Conservation (phyloP, 2,329 filamentous ascomycete genomes). For the Beauveria sp. region DNA sequence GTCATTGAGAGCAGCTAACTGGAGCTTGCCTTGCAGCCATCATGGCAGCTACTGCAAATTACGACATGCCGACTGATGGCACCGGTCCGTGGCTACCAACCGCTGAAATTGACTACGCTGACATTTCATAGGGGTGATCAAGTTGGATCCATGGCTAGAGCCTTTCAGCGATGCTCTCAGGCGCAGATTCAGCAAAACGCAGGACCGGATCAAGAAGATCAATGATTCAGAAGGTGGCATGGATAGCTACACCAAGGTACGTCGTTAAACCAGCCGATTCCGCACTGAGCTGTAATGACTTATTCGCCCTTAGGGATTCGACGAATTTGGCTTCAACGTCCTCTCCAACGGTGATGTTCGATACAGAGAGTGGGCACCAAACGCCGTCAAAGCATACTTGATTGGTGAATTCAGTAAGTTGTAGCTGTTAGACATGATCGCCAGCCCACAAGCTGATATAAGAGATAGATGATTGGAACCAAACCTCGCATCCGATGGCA, state of each 20-base stretch:
- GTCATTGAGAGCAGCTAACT: slow-evolving; percentile 6
- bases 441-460: not conserved
- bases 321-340: slow-evolving; percentile 80
- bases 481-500: slow-evolving; percentile 76
- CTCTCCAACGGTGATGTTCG: slow-evolving; percentile 73
- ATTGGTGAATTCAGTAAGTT: slow-evolving; percentile 87
- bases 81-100: slow-evolving; percentile 48
- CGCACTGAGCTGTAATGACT: slow-evolving; percentile 8
- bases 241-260: slow-evolving; percentile 80
- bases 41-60: slow-evolving; percentile 23
- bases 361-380: slow-evolving; percentile 96
- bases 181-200: slow-evolving; percentile 68
- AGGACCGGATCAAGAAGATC: slow-evolving; percentile 81
- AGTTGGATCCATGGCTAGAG: slow-evolving; percentile 81
- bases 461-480: slow-evolving; percentile 71
- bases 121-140: slow-evolving; percentile 60
- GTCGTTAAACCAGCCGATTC: not conserved
- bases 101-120: not conserved
- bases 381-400: slow-evolving; percentile 74
- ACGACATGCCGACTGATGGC: slow-evolving; percentile 57
- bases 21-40: slow-evolving; percentile 2
- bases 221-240: slow-evolving; percentile 79
- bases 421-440: not conserved
- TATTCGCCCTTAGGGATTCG: slow-evolving; percentile 56
- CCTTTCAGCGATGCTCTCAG: slow-evolving; percentile 75